phyloP scores from a whole-genome alignment of 179 eudicot genomes.

The Beta lomatogona region DNA sequence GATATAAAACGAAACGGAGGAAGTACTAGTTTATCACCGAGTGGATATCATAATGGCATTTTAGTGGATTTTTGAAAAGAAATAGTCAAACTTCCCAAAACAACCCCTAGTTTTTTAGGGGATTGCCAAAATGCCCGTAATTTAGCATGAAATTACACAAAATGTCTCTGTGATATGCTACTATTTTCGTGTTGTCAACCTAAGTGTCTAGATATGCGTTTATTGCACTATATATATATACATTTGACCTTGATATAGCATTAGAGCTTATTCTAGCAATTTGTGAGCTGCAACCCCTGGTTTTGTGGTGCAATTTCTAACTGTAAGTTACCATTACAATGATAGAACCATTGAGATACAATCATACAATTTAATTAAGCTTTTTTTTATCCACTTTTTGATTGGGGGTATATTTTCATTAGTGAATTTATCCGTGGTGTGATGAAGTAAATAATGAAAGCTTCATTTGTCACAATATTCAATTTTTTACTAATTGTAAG shows the following conservation, averaged over 20 bases:
- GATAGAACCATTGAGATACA: conserved; percentile 2
- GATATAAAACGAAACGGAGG: no score
- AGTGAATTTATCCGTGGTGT: not conserved
- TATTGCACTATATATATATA: no score
- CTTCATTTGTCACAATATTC: not conserved
- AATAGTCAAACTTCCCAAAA: no score
- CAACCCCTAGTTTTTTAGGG: no score
- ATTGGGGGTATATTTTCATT: not conserved
- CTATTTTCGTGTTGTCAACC: no score
- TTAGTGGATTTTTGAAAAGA: no score
- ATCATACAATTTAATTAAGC: not conserved
- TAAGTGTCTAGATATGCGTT: not conserved
- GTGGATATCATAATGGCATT: no score
- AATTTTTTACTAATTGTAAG: not conserved
- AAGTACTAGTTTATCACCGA: no score
- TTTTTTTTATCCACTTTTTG: not conserved
- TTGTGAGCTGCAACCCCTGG: not conserved
- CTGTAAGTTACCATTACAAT: conserved; percentile 6
- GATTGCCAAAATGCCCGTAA: no score
- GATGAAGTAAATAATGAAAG: not conserved
- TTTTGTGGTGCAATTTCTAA: not conserved
- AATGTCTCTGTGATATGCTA: no score
- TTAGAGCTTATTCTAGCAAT: not conserved
- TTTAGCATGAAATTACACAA: no score
- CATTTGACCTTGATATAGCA: conserved; percentile 1